Conservation (phyloP, 2,329 filamentous ascomycete genomes). For the Stemphylium lycopersici region DNA sequence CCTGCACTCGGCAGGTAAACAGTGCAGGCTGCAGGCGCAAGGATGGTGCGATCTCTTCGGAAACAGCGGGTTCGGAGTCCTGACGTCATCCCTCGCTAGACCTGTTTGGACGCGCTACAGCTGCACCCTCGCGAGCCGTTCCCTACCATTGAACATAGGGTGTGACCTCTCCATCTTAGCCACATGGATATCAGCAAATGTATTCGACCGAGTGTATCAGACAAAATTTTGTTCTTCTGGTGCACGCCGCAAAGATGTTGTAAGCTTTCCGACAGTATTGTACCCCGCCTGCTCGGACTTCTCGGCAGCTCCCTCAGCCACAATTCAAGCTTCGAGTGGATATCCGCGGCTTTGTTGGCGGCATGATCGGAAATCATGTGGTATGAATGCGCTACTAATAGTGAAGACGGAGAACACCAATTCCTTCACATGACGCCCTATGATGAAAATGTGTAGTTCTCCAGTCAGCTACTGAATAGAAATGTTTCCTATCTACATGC, state of each 20-base stretch:
- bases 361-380: no score
- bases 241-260: background rate
- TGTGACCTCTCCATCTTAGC: background rate
- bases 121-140: slow-evolving; percentile 5
- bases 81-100: slow-evolving; percentile 19
- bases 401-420: no score
- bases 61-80: slow-evolving; percentile 4
- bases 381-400: no score
- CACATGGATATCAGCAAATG: background rate
- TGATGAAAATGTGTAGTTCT: no score
- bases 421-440: no score
- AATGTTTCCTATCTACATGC: background rate
- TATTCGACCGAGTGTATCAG: background rate
- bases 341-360: background rate
- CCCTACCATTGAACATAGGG: background rate
- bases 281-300: background rate
- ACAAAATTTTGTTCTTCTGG: background rate
- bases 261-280: background rate
- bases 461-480: no score
- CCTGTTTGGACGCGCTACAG: background rate
- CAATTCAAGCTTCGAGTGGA: background rate
- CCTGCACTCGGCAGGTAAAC: slow-evolving; percentile 14
- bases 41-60: slow-evolving; percentile 11
- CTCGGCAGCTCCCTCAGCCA: background rate
- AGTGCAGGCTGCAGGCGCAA: background rate